Conservation (phyloP, 1,284 basidiomycete genomes). For the Irpex rosettiformis region DNA sequence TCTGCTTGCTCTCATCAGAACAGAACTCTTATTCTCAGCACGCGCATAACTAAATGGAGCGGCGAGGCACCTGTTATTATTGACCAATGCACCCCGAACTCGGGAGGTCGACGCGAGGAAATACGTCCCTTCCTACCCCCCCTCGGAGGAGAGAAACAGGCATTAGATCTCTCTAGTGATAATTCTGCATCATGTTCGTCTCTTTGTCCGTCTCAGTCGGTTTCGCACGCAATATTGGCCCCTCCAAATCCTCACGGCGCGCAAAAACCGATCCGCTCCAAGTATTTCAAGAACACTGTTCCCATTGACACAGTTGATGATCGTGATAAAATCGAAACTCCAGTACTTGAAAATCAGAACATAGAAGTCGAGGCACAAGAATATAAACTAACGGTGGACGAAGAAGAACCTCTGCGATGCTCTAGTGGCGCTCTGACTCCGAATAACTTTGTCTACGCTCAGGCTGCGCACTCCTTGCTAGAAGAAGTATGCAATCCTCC, state of each 20-base stretch:
- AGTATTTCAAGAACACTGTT: not conserved
- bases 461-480: not conserved
- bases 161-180: not conserved
- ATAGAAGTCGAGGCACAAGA: not conserved
- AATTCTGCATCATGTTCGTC: constrained; percentile 27
- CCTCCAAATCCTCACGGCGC: not conserved
- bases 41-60: constrained; percentile 15
- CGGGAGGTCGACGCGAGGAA: not conserved
- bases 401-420: not conserved
- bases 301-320: no score
- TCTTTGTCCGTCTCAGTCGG: constrained; percentile 50
- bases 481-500: not conserved
- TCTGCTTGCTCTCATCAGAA: constrained; percentile 10
- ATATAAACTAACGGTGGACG: not conserved
- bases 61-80: not conserved
- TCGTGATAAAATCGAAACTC: not conserved
- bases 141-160: not conserved
- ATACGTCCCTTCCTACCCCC: not conserved
- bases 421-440: not conserved
- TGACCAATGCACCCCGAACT: not conserved
- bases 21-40: constrained; percentile 27
- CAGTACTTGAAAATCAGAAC: not conserved
- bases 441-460: not conserved
- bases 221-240: constrained; percentile 18
- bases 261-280: not conserved